phyloP scores from a whole-genome alignment of 2,329 filamentous ascomycete species.

The Cercospora citrullina region DNA sequence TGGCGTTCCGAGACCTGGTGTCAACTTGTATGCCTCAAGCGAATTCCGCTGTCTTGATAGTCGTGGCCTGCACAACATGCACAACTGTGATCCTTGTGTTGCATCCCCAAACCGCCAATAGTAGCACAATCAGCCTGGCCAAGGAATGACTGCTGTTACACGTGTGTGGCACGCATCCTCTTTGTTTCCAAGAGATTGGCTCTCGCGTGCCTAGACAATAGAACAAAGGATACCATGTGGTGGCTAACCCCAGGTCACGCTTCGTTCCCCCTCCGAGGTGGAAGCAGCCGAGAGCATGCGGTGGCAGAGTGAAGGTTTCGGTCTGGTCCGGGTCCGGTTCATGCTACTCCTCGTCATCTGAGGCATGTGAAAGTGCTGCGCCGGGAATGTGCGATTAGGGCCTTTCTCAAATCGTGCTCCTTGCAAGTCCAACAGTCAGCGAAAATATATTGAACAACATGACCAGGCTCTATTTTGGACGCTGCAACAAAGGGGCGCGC shows the following conservation, averaged over 20 bases:
- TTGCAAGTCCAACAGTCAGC: background rate
- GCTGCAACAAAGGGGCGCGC: background rate
- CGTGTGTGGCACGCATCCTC: background rate
- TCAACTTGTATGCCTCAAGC: background rate
- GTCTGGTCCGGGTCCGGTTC: background rate
- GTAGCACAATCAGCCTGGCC: background rate
- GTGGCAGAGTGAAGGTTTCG: background rate
- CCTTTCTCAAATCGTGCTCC: background rate
- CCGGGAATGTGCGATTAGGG: background rate
- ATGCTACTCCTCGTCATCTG: background rate
- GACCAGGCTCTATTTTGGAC: background rate
- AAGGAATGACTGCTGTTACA: background rate
- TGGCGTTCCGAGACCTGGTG: background rate
- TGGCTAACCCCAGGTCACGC: background rate
- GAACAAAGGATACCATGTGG: background rate
- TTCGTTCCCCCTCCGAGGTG: background rate
- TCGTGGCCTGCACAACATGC: background rate
- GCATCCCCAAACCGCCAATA: background rate
- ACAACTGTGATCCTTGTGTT: background rate
- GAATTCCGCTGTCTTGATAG: background rate
- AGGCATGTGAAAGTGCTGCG: conserved; percentile 1
- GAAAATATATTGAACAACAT: background rate
- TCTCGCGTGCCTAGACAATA: background rate
- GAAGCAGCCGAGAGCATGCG: background rate
- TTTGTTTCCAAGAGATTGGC: background rate